These are phyloP conservation scores for Talaromyces sp. DNA, from an alignment of 2,329 filamentous ascomycete genomes.

Conservation along the genomic window DNA sequence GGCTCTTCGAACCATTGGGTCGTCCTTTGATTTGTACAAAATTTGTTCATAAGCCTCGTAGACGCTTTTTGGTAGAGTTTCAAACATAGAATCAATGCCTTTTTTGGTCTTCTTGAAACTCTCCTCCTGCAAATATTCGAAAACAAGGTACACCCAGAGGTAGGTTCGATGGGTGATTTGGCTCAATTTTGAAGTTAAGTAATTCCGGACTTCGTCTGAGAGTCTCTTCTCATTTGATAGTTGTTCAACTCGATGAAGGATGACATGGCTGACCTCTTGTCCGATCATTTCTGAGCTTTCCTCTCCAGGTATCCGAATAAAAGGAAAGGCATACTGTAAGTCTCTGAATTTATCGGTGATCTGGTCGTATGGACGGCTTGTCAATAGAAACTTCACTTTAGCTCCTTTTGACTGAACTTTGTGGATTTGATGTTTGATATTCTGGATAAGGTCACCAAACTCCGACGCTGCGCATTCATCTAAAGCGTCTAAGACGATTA, in stretches of 20 bases:
- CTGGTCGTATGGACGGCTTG: slow-evolving; percentile 38
- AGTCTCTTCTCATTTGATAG: slow-evolving; percentile 20
- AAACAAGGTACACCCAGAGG: slow-evolving; percentile 43
- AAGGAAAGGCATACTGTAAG: slow-evolving; percentile 25
- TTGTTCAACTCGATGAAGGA: slow-evolving; percentile 29
- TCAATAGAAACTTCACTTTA: slow-evolving; percentile 40
- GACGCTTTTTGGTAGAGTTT: slow-evolving; percentile 30
- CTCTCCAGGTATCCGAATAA: slow-evolving; percentile 42
- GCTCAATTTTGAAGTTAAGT: slow-evolving; percentile 7
- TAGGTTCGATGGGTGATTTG: slow-evolving; percentile 36
- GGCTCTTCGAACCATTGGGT: slow-evolving; percentile 7
- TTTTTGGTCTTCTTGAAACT: slow-evolving; percentile 22
- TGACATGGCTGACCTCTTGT: slow-evolving; percentile 41
- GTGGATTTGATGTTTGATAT: slow-evolving; percentile 4
- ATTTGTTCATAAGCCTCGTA: slow-evolving; percentile 33
- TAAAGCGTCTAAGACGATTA: slow-evolving; percentile 45
- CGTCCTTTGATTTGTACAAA: slow-evolving; percentile 14
- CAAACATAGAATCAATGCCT: slow-evolving; percentile 4
- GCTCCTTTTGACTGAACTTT: not conserved
- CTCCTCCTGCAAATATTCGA: slow-evolving; percentile 31
- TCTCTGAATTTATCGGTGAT: slow-evolving; percentile 29
- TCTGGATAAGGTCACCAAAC: slow-evolving; percentile 21
- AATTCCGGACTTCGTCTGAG: slow-evolving; percentile 9
- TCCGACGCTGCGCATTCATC: slow-evolving; percentile 41
- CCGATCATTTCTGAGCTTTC: slow-evolving; percentile 40